Conservation (phyloP, 2,329 filamentous ascomycete species). For the Pseudogymnoascus sp. region DNA sequence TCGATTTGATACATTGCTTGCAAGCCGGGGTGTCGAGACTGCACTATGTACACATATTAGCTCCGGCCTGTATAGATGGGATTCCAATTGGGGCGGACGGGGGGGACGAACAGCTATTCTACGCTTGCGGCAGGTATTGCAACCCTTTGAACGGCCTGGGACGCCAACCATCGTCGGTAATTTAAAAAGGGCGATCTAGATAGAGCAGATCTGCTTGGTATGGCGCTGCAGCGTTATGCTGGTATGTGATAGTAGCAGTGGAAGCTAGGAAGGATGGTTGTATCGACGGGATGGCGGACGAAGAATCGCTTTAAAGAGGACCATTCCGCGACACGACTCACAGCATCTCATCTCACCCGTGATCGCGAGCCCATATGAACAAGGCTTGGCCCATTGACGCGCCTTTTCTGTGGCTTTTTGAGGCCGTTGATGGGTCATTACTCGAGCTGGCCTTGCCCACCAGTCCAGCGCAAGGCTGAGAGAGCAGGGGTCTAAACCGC, state of each 20-base stretch:
- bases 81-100: background rate
- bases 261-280: background rate
- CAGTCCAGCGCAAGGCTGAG: background rate
- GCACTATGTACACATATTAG: slow-evolving; percentile 35
- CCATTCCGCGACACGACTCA: background rate
- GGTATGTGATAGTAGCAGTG: background rate
- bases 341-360: background rate
- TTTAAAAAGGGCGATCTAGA: background rate
- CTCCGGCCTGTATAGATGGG: background rate
- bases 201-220: background rate
- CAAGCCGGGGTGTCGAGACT: slow-evolving; percentile 54
- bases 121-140: slow-evolving; percentile 50
- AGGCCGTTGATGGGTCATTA: background rate
- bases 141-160: slow-evolving; percentile 55
- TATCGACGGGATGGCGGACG: background rate
- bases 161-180: slow-evolving; percentile 33
- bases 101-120: slow-evolving; percentile 26
- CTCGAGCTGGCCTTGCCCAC: background rate
- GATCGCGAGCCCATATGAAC: background rate
- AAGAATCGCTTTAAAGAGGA: background rate
- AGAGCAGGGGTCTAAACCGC: background rate
- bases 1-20: slow-evolving; percentile 49
- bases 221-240: background rate
- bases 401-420: background rate
- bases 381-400: background rate